Evolutionary conservation across 2,329 filamentous ascomycete species (phyloP), one percentile per base, ranked within the genome.

Genomic region (Fusarium globosum): DNA sequence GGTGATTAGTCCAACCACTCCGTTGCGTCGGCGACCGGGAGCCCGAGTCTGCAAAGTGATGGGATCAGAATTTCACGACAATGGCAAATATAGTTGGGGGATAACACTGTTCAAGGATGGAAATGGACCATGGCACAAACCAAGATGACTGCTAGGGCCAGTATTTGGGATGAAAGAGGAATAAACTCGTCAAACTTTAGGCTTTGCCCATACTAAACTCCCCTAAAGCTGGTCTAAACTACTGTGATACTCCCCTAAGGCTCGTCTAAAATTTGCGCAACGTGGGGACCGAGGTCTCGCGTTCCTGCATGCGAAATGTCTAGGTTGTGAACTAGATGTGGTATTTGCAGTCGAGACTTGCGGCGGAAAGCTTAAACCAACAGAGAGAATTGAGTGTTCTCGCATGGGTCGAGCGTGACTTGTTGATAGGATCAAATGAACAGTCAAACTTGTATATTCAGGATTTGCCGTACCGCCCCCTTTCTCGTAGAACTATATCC

Each of bases 401-500:
- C 26, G 33, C 14, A 53, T n/a, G 10, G 13, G 2, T 16, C 23
- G 2, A 21, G 35, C 23, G 23, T 18, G 18, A 21, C 13, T 26
- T 12, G 4, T 38, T 6, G 9, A 7, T 4, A 1, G 18, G 18
- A 13, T 14, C 23, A 30, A 6, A 46, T 23, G 11, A 35, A 64
- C 16, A 10, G 14, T 43, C 14, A 7, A 43, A 39, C 10, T 65
- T 58, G 18, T 65, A 62, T 43, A 43, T 63, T 41, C 28, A 48
- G 41, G 43, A 4, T 48, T 26, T 23, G 16, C 51, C 23, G 12
- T 42, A 43, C 14, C 39, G 21, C 21, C 18, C 15, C 20, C 7
- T 8, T 28, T 7, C 7, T 18, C 51, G 36, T 39, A 65, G 30
- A 21, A 53, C 51, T 65, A 69, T 69, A 53, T 53, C 51, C n/a